Evolutionary conservation across 2,329 filamentous ascomycete species (phyloP).

Genomic region (Magnaporthiopsis incrustans): DNA sequence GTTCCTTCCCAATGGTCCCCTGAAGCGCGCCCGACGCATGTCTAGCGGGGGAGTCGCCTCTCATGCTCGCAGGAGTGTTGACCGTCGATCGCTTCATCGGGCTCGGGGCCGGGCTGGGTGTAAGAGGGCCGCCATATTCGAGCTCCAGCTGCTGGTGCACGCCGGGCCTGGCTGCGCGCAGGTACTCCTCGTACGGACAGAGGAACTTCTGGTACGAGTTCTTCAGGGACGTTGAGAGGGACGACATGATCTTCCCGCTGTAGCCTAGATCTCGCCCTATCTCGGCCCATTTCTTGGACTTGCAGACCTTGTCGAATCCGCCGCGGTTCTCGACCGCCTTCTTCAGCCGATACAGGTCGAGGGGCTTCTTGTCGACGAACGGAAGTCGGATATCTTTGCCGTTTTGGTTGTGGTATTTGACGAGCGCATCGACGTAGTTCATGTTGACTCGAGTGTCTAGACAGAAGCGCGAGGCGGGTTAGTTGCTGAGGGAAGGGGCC

Average conservation of each 20-base stretch:
- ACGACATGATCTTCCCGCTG: conserved; percentile 99
- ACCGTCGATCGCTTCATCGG: conserved; percentile 61
- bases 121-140: conserved; percentile 87
- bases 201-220: conserved; percentile 98
- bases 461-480: not conserved
- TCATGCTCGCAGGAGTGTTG: conserved; percentile 49
- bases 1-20: conserved; percentile 26
- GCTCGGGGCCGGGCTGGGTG: conserved; percentile 60
- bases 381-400: conserved; percentile 89
- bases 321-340: conserved; percentile 93
- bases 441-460: conserved; percentile 87
- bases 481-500: not conserved
- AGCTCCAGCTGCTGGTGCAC: conserved; percentile 94
- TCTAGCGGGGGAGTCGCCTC: conserved; percentile 59
- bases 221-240: conserved; percentile 91
- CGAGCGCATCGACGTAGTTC: conserved; percentile 88
- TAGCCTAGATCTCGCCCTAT: conserved; percentile 95
- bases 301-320: conserved; percentile 94
- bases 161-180: conserved; percentile 82
- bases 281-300: conserved; percentile 97
- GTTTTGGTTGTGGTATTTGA: conserved; percentile 95
- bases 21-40: conserved; percentile 47
- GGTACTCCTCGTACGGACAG: conserved; percentile 91
- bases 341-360: conserved; percentile 92
- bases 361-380: conserved; percentile 93